These are phyloP conservation scores for Calonectria hongkongensis DNA, from an alignment of 2,329 filamentous ascomycete genomes.

Conservation along the genomic window DNA sequence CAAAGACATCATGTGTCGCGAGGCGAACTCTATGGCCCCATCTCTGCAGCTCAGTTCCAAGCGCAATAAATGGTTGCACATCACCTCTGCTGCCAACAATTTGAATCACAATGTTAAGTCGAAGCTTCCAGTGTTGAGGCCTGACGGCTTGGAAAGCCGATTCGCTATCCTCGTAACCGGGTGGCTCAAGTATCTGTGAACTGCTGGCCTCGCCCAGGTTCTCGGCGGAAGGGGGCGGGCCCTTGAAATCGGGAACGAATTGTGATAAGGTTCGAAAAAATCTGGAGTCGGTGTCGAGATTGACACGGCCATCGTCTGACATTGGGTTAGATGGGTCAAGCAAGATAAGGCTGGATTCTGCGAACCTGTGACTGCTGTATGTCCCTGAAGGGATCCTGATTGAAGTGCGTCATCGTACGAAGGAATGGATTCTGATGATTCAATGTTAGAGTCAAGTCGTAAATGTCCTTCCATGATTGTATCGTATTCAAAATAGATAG, in stretches of 20 bases:
- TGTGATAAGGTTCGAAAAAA: conserved; percentile 38
- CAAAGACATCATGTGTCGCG: conserved; percentile 77
- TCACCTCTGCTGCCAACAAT: conserved; percentile 86
- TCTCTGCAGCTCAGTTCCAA: conserved; percentile 81
- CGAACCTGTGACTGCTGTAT: not conserved
- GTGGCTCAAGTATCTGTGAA: not conserved
- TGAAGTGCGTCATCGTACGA: too few species aligned
- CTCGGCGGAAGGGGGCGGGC: not conserved
- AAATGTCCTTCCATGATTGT: too few species aligned
- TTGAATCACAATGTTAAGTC: conserved; percentile 83
- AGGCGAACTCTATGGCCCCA: conserved; percentile 84
- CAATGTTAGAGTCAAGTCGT: too few species aligned
- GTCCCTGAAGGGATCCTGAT: not conserved
- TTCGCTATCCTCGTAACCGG: not conserved
- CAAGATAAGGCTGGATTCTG: not conserved
- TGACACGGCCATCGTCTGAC: conserved; percentile 35
- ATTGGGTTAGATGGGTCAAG: too few species aligned
- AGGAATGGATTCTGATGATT: too few species aligned
- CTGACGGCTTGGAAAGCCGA: not conserved
- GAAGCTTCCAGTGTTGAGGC: not conserved
- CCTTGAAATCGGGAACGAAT: conserved; percentile 37
- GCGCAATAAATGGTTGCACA: conserved; percentile 85
- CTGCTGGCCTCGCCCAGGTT: not conserved
- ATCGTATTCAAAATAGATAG: too few species aligned
- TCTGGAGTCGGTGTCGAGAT: conserved; percentile 36